A percentile compares a stretch with the other conserved stretches of the same genome.
Conservation (phyloP, 345 rosid species). For the Acer saccharum region DNA sequence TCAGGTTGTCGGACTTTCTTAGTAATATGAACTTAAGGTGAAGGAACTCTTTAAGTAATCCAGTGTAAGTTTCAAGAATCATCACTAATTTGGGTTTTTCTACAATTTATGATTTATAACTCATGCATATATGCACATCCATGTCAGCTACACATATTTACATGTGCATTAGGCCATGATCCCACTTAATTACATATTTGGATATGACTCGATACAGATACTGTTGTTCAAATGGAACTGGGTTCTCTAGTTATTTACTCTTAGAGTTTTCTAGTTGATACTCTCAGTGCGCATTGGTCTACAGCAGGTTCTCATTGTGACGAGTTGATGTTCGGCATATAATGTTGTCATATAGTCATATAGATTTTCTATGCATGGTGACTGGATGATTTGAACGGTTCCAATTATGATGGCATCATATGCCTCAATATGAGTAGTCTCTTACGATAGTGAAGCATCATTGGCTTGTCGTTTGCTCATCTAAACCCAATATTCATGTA, state of each 20-base stretch:
- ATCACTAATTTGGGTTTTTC: not conserved
- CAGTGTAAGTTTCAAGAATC: conserved; percentile 14
- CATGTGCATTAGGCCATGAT: not conserved
- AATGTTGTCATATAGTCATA: not conserved
- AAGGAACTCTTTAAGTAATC: conserved; percentile 17
- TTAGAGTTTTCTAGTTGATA: not conserved
- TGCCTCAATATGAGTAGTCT: not conserved
- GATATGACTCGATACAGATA: not conserved
- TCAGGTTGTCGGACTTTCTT: conserved; percentile 77
- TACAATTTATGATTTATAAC: not conserved
- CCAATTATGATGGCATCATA: not conserved
- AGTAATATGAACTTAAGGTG: conserved; percentile 47
- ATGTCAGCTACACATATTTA: not conserved
- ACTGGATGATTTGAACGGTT: not conserved
- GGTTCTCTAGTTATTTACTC: not conserved
- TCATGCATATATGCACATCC: not conserved
- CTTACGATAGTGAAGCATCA: not conserved
- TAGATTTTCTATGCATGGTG: not conserved
- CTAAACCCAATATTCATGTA: not conserved
- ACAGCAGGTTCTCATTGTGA: not conserved
- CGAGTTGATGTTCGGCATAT: not conserved
- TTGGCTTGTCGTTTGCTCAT: not conserved
- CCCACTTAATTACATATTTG: not conserved
- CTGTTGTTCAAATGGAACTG: not conserved
- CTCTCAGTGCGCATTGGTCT: not conserved